Evolutionary conservation across 768 basidiomycete genomes (phyloP), one percentile per base, ranked within the genome.

Genomic region (Rhizopogon salebrosus): DNA sequence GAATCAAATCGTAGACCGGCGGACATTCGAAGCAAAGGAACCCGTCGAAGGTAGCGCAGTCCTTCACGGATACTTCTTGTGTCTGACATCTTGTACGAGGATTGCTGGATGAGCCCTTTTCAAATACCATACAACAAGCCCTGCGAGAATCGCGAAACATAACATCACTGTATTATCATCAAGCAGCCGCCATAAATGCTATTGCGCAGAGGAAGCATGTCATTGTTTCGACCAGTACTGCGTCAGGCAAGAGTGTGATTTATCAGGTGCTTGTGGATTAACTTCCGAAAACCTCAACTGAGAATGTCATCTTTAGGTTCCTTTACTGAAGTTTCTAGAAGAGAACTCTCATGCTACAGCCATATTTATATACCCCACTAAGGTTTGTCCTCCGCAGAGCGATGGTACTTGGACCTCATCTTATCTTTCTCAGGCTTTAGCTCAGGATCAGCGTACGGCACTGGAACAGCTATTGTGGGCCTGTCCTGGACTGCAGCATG

Each of bases 201-300:
- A 72, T 92, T 9, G 67, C 72, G 13, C 60, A 64, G 48, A 79
- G 80, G 6, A 78, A 78, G 51, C 75, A 92, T 65, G 90, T 93
- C 23, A 89, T 95, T 34, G 88, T 94, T 26, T 93, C 91, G 4
- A 95, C 92, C 0, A 87, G 85, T 57, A 95, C 93, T 7, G 92
- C 92, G 6, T 92, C 90, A 4, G 91, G 91, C 3, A 93, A 92
- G 71, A 92, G 89, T 68, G 71, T 92, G 13, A 90, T 92, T 39
- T 93, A 92, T 65, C 90, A 92, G 73, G 89, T 85, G 53, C 29
- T 48, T 35, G 24, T 6, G n/a, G n/a, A 11, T 23, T 26, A n/a
- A 14, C 41, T 41, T 45, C 16, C 41, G 14, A 24, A 31, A 41
- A 6, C 3, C 39, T 42, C 6, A n/a, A 41, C 4, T 34, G 35